Percentiles rank a stretch among this genome's conserved stretches.
phyloP scores from a whole-genome alignment of 305 asterid genomes.

The Solanum hybrid region DNA sequence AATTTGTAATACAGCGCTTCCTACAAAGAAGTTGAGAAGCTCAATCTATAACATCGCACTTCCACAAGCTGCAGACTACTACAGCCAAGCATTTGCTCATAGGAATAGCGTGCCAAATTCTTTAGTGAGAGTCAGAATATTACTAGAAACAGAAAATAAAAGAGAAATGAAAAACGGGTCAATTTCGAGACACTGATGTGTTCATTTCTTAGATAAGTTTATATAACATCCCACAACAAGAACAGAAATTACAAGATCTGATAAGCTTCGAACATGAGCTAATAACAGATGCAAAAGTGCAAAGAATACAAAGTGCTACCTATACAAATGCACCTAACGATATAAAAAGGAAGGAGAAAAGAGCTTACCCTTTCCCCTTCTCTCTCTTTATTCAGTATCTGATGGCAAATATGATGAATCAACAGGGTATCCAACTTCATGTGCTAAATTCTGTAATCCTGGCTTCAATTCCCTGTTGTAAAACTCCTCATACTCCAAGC shows the following conservation, averaged over 20 bases:
- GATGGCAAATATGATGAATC: conserved; percentile 40
- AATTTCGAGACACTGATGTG: conserved; percentile 3
- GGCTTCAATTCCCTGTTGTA: conserved; percentile 59
- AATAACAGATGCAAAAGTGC: conserved; percentile 5
- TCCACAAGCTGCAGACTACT: neutral
- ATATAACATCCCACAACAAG: conserved; percentile 16
- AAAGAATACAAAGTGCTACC: conserved; percentile 12
- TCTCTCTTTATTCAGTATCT: conserved; percentile 34
- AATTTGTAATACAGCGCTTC: neutral
- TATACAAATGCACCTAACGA: conserved; percentile 21
- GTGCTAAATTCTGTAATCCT: conserved; percentile 44
- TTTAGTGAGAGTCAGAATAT: neutral
- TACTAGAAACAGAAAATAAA: neutral
- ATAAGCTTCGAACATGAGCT: conserved; percentile 20
- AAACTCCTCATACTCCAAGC: conserved; percentile 56
- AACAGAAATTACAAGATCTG: conserved; percentile 11
- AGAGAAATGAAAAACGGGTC: neutral
- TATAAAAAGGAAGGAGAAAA: conserved; percentile 11
- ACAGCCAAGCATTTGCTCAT: neutral
- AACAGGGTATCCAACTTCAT: conserved; percentile 19
- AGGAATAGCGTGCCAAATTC: neutral
- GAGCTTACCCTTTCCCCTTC: conserved; percentile 26
- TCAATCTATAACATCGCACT: neutral
- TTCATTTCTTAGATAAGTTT: conserved; percentile 13
- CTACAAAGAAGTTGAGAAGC: neutral